Evolutionary conservation across 306 rosid genomes (phyloP).

Genomic region (Begonia loranthoides): DNA sequence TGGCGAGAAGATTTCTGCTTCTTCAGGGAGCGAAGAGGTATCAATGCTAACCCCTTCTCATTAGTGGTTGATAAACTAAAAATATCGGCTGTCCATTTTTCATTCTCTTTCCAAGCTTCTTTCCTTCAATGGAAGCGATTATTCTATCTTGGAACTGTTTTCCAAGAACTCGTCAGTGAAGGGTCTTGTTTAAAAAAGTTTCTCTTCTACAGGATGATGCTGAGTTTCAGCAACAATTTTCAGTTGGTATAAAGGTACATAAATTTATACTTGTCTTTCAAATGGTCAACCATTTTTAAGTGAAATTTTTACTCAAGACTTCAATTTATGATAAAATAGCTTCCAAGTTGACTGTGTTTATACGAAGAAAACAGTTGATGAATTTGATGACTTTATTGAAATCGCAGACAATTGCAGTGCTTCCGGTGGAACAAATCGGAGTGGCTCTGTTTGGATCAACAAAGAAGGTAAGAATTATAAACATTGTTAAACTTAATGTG

Average conservation of each 20-base stretch:
- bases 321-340: neutral
- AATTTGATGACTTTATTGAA: neutral
- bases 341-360: neutral
- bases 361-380: neutral
- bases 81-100: too few relatives aligned
- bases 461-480: conserved; percentile 36
- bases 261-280: conserved; percentile 1
- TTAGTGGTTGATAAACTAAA: too few relatives aligned
- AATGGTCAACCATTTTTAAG: neutral
- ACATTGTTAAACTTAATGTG: too few relatives aligned
- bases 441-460: conserved; percentile 69
- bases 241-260: conserved; percentile 76
- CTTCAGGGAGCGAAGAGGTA: conserved; percentile 10
- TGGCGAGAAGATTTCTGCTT: conserved; percentile 20
- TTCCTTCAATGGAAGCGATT: neutral
- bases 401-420: conserved; percentile 52
- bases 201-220: conserved; percentile 30
- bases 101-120: too few relatives aligned
- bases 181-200: too few relatives aligned
- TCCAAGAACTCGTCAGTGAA: too few relatives aligned
- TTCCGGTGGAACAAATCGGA: conserved; percentile 49
- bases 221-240: conserved; percentile 37
- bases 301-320: neutral
- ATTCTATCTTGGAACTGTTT: too few relatives aligned
- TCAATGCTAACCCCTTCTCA: conserved; percentile 39